Percentiles rank a stretch among this genome's conserved stretches.
Evolutionary conservation across 768 basidiomycete genomes (phyloP).

Genomic region (Clavaria fumosa): DNA sequence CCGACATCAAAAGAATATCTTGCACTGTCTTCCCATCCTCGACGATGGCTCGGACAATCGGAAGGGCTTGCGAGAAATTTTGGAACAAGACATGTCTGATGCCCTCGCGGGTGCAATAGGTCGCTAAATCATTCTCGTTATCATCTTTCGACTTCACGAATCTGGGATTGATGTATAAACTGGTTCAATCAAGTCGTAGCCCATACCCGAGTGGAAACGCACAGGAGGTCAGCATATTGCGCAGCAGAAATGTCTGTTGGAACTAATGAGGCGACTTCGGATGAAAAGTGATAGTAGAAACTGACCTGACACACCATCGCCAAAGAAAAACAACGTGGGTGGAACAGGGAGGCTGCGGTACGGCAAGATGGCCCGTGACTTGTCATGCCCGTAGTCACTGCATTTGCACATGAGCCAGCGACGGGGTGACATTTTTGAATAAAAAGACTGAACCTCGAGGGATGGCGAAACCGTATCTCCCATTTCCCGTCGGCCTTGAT

Average conservation of each 20-base stretch:
- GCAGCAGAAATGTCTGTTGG: slow-evolving; percentile 80
- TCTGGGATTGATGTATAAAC: too few relatives aligned
- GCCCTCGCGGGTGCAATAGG: slow-evolving; percentile 63
- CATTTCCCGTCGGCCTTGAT: slow-evolving; percentile 52
- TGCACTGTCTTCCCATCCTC: slow-evolving; percentile 45
- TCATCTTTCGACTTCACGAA: slow-evolving; percentile 76
- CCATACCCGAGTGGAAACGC: too few relatives aligned
- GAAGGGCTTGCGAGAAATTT: slow-evolving; percentile 50
- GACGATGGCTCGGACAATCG: slow-evolving; percentile 52
- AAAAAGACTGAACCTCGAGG: slow-evolving; percentile 47
- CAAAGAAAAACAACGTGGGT: slow-evolving; percentile 90
- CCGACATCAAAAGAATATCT: slow-evolving; percentile 32
- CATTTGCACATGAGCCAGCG: slow-evolving; percentile 1
- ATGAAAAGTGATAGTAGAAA: slow-evolving; percentile 6
- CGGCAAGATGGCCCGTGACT: slow-evolving; percentile 85
- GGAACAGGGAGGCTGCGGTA: slow-evolving; percentile 57
- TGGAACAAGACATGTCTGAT: slow-evolving; percentile 71
- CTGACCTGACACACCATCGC: slow-evolving; percentile 90
- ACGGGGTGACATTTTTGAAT: background rate
- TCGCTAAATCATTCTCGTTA: slow-evolving; percentile 75
- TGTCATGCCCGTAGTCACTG: slow-evolving; percentile 90
- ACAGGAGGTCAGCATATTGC: slow-evolving; percentile 78
- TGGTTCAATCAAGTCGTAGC: too few relatives aligned
- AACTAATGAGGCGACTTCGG: background rate
- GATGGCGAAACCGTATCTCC: slow-evolving; percentile 80